Conservation (phyloP, 768 basidiomycete species). For the Russula ochroleuca region DNA sequence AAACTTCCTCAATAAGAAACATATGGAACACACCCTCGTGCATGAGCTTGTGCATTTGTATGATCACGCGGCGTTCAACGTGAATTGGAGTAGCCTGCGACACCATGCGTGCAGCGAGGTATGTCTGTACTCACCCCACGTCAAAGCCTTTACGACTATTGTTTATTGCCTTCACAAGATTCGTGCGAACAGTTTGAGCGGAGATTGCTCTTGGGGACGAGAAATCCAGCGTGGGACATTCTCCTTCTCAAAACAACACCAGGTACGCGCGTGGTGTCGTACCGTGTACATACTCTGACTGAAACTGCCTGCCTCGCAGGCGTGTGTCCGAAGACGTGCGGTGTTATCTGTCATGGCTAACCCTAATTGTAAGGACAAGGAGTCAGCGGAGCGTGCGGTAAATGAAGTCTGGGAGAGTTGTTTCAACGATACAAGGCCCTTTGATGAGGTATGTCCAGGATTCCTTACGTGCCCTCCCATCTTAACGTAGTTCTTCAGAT, state of each 20-base stretch:
- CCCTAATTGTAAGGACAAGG: conserved; percentile 70
- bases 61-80: conserved; percentile 92
- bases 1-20: conserved; percentile 70
- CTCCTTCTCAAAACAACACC: conserved; percentile 89
- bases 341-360: conserved; percentile 77
- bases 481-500: background rate
- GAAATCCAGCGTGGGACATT: conserved; percentile 76
- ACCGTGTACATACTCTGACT: conserved; percentile 21
- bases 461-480: background rate
- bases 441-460: conserved; percentile 72
- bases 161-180: conserved; percentile 51
- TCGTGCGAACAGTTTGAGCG: conserved; percentile 88
- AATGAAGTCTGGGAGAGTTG: conserved; percentile 98
- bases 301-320: conserved; percentile 42
- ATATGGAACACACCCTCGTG: conserved; percentile 89
- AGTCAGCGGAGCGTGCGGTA: conserved; percentile 80
- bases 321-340: conserved; percentile 86
- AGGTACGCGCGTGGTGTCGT: conserved; percentile 45
- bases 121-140: conserved; percentile 32
- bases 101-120: conserved; percentile 99
- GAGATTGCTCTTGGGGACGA: conserved; percentile 84
- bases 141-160: conserved; percentile 14
- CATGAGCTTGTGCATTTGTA: conserved; percentile 96
- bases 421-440: conserved; percentile 91
- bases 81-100: conserved; percentile 84